phyloP scores from a whole-genome alignment of 2,329 filamentous ascomycete species.

The Cordyceps pruinosa region DNA sequence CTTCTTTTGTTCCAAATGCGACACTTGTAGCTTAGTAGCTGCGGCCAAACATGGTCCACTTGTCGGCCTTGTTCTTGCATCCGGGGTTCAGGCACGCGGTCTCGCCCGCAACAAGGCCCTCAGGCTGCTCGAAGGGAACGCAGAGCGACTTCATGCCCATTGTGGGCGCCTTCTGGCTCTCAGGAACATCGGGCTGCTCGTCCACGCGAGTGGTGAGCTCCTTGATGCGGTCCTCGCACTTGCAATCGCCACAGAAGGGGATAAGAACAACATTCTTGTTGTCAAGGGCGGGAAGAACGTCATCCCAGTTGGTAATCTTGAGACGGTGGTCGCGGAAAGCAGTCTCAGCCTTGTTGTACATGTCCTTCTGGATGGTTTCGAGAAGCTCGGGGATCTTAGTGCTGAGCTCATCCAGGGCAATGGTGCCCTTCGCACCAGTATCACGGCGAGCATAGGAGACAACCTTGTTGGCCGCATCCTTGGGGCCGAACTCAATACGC shows the following conservation, averaged over 20 bases:
- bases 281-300: conserved; percentile 86
- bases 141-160: conserved; percentile 66
- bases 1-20: background rate
- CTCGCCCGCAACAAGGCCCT: conserved; percentile 68
- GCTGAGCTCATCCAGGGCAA: conserved; percentile 66
- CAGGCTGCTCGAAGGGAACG: conserved; percentile 77
- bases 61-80: conserved; percentile 67
- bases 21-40: conserved; percentile 43
- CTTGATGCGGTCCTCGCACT: conserved; percentile 94
- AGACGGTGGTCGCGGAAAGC: conserved; percentile 76
- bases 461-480: conserved; percentile 79
- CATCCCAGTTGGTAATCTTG: conserved; percentile 77
- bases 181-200: conserved; percentile 46
- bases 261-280: conserved; percentile 89
- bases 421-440: conserved; percentile 72
- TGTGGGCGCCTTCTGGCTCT: conserved; percentile 46
- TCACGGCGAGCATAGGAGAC: conserved; percentile 85
- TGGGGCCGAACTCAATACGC: conserved; percentile 90
- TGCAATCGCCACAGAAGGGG: conserved; percentile 72
- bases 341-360: conserved; percentile 68
- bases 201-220: conserved; percentile 76
- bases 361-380: conserved; percentile 81
- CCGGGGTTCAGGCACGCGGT: conserved; percentile 91
- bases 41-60: conserved; percentile 90
- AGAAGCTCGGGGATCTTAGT: conserved; percentile 73